These are phyloP conservation scores for Candida multigemmis DNA, from an alignment of 805 yeast genomes.

Conservation along the genomic window DNA sequence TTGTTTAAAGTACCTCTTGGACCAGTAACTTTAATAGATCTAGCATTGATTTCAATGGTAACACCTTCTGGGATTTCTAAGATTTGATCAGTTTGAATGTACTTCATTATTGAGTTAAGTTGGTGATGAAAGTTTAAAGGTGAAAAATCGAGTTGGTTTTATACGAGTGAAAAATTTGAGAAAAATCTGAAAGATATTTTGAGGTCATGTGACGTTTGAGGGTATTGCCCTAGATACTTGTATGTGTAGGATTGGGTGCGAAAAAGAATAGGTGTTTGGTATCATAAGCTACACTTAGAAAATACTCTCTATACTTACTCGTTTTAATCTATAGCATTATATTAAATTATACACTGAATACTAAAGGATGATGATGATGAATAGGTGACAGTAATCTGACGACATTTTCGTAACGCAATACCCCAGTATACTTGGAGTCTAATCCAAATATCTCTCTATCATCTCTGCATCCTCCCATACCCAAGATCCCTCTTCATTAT, in stretches of 20 bases:
- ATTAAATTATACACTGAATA: too few relatives aligned
- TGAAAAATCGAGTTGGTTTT: slow-evolving; percentile 1
- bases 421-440: too few relatives aligned
- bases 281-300: too few relatives aligned
- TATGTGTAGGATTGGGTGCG: too few relatives aligned
- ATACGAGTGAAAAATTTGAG: not conserved
- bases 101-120: slow-evolving; percentile 44
- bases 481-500: slow-evolving; percentile 62
- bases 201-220: too few relatives aligned
- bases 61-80: slow-evolving; percentile 90
- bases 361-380: too few relatives aligned
- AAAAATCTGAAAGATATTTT: not conserved
- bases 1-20: slow-evolving; percentile 95
- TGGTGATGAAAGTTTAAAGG: slow-evolving; percentile 1
- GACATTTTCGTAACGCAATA: not conserved
- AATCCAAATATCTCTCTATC: slow-evolving; percentile 30
- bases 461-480: slow-evolving; percentile 51
- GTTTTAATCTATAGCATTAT: too few relatives aligned
- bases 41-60: slow-evolving; percentile 82
- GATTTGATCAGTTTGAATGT: slow-evolving; percentile 79
- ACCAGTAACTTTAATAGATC: slow-evolving; percentile 84
- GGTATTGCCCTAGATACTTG: too few relatives aligned
- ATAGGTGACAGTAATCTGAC: not conserved
- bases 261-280: too few relatives aligned
- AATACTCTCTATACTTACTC: too few relatives aligned